Evolutionary conservation across 139 green algal species (phyloP), one percentile per base, ranked within the genome.

Genomic region (Haematococcus lacustris): DNA sequence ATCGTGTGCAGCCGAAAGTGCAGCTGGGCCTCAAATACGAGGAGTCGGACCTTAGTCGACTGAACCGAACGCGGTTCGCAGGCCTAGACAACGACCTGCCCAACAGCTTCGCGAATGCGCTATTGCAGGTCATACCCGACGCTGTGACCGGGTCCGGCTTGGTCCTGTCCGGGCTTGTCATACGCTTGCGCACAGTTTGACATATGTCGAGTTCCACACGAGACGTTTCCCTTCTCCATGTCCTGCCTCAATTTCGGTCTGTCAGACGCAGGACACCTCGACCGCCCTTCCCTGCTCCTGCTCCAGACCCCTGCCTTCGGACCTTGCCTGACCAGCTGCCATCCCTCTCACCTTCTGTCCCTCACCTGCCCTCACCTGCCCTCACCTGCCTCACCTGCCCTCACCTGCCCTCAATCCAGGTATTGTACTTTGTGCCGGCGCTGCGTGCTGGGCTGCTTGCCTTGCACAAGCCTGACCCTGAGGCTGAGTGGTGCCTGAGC

Each of bases 31-130:
- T 85, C 34, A 81, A 85, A 13, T 95, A 90, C 62, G 88, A 92
- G 75, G 89, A 93, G 50, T 93, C 92, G 76, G 87, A 95, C 75
- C 93, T 92, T 40, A 80, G 69, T 17, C 85, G 76, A 53, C 93
- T 93, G 83, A 98, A 98, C 83, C 73, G 71, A 34, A 97, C 93
- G 13, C 81, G 86, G 25, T 95, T 98, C 76, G 88, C 87, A 0
- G 94, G 94, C 2, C 83, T 98, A 67, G 94, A 98, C 81, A 98
- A 98, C 79, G 89, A 91, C 63, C 71, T 98, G 32, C 82, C 92
- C 66, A 97, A 97, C 82, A 92, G 85, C 76, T 98, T 98, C 77
- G 89, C 85, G 67, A 98, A 98, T 79, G 75, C 94, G 13, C 75
- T 98, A 72, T 75, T 98, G 41, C 93, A 97, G 87, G 91, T 88